Conservation (phyloP, 2,329 filamentous ascomycete genomes). For the Exophiala phaeomuriformis region DNA sequence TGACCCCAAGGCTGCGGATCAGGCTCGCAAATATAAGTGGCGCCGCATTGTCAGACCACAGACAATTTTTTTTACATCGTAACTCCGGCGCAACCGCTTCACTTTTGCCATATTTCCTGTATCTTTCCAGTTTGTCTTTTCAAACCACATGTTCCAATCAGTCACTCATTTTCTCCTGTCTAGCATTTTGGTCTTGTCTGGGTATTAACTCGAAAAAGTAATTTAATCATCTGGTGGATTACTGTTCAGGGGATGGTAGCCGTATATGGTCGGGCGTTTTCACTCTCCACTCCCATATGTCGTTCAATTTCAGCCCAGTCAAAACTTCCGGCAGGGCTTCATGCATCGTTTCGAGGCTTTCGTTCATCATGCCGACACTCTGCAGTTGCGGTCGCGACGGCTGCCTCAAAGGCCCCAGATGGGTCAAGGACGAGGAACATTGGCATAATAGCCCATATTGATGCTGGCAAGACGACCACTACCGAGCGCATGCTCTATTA, state of each 20-base stretch:
- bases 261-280: slow-evolving; percentile 10
- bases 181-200: not conserved
- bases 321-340: not conserved
- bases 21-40: no score
- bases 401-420: slow-evolving; percentile 17
- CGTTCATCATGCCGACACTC: slow-evolving; percentile 9
- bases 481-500: slow-evolving; percentile 99
- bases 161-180: not conserved
- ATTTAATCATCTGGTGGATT: not conserved
- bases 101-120: no score
- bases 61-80: no score
- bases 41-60: no score
- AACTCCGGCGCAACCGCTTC: no score
- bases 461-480: slow-evolving; percentile 97
- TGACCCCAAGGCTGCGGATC: not conserved
- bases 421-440: slow-evolving; percentile 77
- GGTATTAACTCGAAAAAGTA: no score
- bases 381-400: not conserved
- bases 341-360: not conserved
- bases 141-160: not conserved
- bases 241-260: slow-evolving; percentile 17
- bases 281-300: slow-evolving; percentile 16
- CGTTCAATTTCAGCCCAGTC: slow-evolving; percentile 3
- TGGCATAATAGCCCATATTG: slow-evolving; percentile 96
- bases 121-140: no score